Evolutionary conservation across 1,284 basidiomycete species (phyloP), one percentile per base, ranked within the genome.

Genomic region (Marasmius sp.): DNA sequence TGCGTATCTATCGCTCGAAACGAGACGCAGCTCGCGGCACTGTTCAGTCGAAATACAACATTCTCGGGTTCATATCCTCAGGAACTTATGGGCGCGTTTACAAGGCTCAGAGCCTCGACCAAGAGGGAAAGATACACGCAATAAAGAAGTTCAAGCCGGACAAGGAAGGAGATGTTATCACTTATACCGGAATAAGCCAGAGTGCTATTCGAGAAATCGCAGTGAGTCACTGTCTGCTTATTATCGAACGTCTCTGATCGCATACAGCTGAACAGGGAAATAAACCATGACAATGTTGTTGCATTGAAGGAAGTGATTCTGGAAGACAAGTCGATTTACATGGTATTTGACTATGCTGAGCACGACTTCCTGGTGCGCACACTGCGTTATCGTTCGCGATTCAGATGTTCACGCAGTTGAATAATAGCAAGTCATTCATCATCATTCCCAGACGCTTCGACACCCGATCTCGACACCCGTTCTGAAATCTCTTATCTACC

Each of bases 141-240:
- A 98, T 47, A 47, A 99, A 99, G 80, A 99, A 99, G 76, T 99
- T 99, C 82, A 99, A 99, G 74, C 96, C 97, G 0, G 97, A 99
- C 81, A 98, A 98, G 74, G 95, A 97, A 77, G 95, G 95, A 38
- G 95, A 97, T 71, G 88, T 94, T 1, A 79, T 91, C 57, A 94
- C 93, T 0, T 99, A 98, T 74, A 97, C 95, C 8, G 97, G 97
- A 5, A 97, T 99, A 71, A 97, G 94, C 71, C 97, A 98, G 79
- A 96, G 93, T 75, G 97, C 96, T 16, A 93, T 96, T 70, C 83
- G 95, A 64, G 97, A 99, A 76, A 99, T 98, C 68, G 94, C 94
- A 64, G 94, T 96, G 67, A 69, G 92, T 80, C 34, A 45, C 48
- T 9, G 1, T 47, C 11, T 43, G 8, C 47, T 16, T 33, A 41